Base-by-base conservation (phyloP, 345 rosid species). In the Pugionium dolabratum region DNA sequence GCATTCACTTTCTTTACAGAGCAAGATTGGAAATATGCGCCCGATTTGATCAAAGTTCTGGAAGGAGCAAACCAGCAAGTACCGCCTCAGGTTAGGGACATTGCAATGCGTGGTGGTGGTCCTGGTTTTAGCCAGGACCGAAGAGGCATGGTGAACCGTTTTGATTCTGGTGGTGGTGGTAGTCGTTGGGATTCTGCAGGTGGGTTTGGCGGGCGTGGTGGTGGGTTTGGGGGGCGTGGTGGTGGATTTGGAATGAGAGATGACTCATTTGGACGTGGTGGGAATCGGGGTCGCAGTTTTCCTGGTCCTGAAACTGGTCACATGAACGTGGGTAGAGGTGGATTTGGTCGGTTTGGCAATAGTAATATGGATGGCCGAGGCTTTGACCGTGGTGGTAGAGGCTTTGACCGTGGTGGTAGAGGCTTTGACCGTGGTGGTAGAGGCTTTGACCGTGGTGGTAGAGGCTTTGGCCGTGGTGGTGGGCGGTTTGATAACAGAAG, bases 41-140 rank as follows among this genome's bases (percentile, higher is more conserved):
- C 88, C 49, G 99, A 88, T 63, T 81, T 93, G 75, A 78, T 93
- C 62, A 91, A 88, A 79, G 90, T 90, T 59, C 75, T 93, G 49
- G 97, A 90, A 79, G 96, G 97, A 39, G 89, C 98, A 32, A 90
- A 88, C 74, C 97, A 93, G 83, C 84, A 73, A 33, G 97, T 93
- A 31, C 97, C 98, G 6, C 89, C 89, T 3, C 87, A 86, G 75
- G 75, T 93, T 32, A 80, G 92, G 54, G 96, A 93, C 60, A 85
- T 93, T 70, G 98, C 98, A 62, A 76, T 76, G 73, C 92, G 85
- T 55, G 90, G 90, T 73, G 75, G 85, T 66, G 76, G 77, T 47
- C 78, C 86, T 64, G 75, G 85, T 72, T 78, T 81, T 61, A 71
- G 70, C 43, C 92, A 81, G 77, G 97, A 90, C 78, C 78, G 90